Evolutionary conservation across 345 rosid genomes (phyloP).

Genomic region (Schrenkiella parvula): DNA sequence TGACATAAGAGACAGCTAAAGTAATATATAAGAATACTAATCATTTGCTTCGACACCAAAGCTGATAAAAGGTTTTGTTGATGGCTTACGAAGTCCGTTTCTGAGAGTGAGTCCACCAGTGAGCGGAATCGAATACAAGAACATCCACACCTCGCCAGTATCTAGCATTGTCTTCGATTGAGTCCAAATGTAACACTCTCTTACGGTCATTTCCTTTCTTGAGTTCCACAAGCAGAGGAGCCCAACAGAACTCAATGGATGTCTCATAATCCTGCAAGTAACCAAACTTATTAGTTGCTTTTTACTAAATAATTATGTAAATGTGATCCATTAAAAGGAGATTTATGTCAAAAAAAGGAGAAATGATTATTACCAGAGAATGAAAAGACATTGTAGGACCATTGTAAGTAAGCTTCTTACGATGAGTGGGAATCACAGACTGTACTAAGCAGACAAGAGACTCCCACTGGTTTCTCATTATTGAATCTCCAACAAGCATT

Average conservation of each 20-base stretch:
- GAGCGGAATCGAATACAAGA: constrained; percentile 94
- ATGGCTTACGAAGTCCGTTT: constrained; percentile 33
- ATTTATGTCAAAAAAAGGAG: background rate
- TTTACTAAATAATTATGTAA: background rate
- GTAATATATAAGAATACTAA: background rate
- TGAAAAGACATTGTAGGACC: constrained; percentile 89
- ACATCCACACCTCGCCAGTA: constrained; percentile 80
- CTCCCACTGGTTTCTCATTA: constrained; percentile 98
- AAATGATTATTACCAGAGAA: constrained; percentile 50
- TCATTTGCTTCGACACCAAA: background rate
- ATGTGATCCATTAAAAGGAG: constrained; percentile 11
- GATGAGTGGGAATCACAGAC: constrained; percentile 70
- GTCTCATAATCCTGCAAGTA: constrained; percentile 63
- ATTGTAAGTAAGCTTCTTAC: constrained; percentile 60
- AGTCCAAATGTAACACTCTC: constrained; percentile 78
- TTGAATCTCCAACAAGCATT: constrained; percentile 93
- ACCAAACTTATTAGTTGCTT: background rate
- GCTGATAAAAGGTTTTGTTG: background rate
- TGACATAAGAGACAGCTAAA: background rate
- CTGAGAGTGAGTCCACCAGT: constrained; percentile 98
- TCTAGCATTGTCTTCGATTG: constrained; percentile 88
- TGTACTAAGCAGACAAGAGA: constrained; percentile 91
- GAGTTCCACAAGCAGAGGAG: constrained; percentile 87
- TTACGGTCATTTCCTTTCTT: constrained; percentile 47
- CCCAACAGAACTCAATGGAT: constrained; percentile 87